These are phyloP conservation scores for Phoma sp. DNA, from an alignment of 2,329 filamentous ascomycete species.

Conservation along the genomic window DNA sequence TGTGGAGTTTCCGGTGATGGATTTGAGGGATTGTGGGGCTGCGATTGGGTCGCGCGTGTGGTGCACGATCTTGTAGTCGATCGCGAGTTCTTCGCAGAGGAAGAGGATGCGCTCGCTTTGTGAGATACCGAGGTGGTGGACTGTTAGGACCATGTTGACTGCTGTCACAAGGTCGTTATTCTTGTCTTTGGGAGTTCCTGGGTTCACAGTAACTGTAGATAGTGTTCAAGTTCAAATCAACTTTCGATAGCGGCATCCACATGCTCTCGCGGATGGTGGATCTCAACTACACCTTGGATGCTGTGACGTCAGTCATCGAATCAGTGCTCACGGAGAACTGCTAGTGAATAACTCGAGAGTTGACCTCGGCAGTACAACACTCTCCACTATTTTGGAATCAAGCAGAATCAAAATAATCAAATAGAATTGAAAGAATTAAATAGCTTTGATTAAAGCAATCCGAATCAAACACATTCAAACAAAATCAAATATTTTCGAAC, in stretches of 20 bases:
- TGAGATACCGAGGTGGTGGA: conserved; percentile 48
- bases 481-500: too few relatives aligned
- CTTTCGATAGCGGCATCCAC: not conserved
- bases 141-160: conserved; percentile 25
- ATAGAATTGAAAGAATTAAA: too few relatives aligned
- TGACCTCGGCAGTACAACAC: conserved; percentile 5
- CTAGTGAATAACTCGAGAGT: not conserved
- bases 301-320: conserved; percentile 15
- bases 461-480: too few relatives aligned
- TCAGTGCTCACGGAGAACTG: not conserved
- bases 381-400: too few relatives aligned
- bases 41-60: conserved; percentile 53
- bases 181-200: not conserved
- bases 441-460: too few relatives aligned
- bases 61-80: conserved; percentile 59
- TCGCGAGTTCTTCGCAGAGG: conserved; percentile 66
- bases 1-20: conserved; percentile 40
- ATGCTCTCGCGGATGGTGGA: not conserved
- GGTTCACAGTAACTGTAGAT: not conserved
- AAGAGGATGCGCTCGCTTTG: conserved; percentile 68
- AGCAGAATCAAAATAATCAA: too few relatives aligned
- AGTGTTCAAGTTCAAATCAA: not conserved
- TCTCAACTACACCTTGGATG: not conserved
- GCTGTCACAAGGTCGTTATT: not conserved
- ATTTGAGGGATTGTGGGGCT: conserved; percentile 24